A percentile compares a stretch with the other conserved stretches of the same genome.
Conservation (phyloP, 2,329 filamentous ascomycete genomes). For the Aspergillus brasiliensis region DNA sequence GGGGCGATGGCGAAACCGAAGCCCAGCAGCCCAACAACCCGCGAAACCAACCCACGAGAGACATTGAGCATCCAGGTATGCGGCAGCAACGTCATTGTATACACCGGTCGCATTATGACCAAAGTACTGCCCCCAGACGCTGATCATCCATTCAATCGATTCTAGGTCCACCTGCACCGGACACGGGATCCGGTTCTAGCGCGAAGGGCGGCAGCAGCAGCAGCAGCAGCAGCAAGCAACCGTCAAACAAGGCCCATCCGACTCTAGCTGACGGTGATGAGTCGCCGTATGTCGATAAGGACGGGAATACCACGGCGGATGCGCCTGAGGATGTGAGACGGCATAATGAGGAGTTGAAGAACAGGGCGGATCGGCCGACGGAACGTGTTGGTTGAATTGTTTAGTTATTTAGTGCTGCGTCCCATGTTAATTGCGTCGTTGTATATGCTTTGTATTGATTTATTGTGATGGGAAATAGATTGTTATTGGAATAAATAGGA, state of each 20-base stretch:
- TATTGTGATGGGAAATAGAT: not conserved
- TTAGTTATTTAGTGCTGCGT: too few species aligned
- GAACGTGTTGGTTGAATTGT: constrained; percentile 29
- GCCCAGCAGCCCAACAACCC: constrained; percentile 10
- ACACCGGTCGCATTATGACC: too few species aligned
- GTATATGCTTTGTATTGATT: not conserved
- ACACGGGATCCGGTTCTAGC: constrained; percentile 15
- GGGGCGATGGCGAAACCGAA: constrained; percentile 16
- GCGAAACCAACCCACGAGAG: constrained; percentile 18
- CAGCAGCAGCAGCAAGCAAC: constrained; percentile 19
- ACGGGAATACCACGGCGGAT: constrained; percentile 29
- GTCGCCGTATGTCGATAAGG: constrained; percentile 32
- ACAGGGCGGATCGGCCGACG: constrained; percentile 36
- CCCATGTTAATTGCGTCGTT: constrained; percentile 22
- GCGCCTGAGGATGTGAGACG: constrained; percentile 37
- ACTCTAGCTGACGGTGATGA: constrained; percentile 34
- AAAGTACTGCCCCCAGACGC: not conserved
- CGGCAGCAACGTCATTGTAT: too few species aligned
- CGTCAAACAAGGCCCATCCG: constrained; percentile 39
- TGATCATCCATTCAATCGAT: not conserved
- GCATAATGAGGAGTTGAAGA: constrained; percentile 38
- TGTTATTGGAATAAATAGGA: not conserved
- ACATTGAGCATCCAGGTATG: constrained; percentile 29
- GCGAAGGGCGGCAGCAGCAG: not conserved
- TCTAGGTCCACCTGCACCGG: constrained; percentile 26